Percentiles rank a stretch among this genome's conserved stretches.
Evolutionary conservation across 2,329 filamentous ascomycete species (phyloP).

Genomic region (Beauveria sp.): DNA sequence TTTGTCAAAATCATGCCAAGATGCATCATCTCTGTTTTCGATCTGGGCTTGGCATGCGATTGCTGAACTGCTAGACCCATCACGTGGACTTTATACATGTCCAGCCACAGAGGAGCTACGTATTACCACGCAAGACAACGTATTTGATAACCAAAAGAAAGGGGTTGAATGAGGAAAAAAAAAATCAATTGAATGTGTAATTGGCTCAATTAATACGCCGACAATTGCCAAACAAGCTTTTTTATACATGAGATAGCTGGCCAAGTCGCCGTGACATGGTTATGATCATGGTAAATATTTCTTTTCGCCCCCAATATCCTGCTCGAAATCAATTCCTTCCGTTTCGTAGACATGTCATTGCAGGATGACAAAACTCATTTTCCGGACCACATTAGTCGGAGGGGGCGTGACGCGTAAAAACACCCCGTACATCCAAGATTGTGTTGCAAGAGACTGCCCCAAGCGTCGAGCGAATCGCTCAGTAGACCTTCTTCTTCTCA

Average conservation of each 20-base stretch:
- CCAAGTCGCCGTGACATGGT: constrained; percentile 8
- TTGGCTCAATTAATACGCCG: constrained; percentile 9
- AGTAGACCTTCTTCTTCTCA: constrained; percentile 99
- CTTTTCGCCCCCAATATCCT: neutral
- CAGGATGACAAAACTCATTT: neutral
- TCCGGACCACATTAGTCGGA: neutral
- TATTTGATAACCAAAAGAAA: neutral
- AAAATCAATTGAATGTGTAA: constrained; percentile 3
- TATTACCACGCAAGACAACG: neutral
- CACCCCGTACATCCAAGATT: neutral
- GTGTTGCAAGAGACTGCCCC: neutral
- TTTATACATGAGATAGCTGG: constrained; percentile 11
- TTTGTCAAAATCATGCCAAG: too few species aligned
- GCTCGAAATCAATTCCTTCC: neutral
- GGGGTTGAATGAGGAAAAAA: neutral
- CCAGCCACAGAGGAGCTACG: neutral
- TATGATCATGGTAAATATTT: constrained; percentile 9
- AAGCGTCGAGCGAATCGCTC: constrained; percentile 19
- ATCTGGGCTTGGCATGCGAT: constrained; percentile 2
- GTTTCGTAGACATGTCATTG: neutral
- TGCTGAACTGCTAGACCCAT: neutral
- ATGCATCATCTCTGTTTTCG: neutral
- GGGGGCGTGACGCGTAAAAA: neutral
- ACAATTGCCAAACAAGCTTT: constrained; percentile 8
- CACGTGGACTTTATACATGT: neutral